A percentile compares a stretch with the other conserved stretches of the same genome.
Conservation (phyloP, 2,329 filamentous ascomycete species). For the Ophiostoma triangulosporum region DNA sequence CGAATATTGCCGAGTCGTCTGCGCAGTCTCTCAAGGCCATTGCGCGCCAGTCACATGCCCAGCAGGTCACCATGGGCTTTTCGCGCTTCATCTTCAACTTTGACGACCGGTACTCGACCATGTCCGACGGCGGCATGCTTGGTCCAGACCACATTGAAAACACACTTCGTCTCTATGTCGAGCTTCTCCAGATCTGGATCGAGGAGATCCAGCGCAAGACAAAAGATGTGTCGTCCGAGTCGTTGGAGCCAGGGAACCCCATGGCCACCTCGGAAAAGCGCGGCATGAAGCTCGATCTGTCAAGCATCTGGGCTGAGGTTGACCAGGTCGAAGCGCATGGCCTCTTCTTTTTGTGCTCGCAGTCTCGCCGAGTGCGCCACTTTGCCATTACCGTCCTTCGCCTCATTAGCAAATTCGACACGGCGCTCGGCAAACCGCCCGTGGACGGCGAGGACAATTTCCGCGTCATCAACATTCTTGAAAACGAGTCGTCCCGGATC, state of each 20-base stretch:
- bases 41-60: conserved; percentile 79
- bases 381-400: conserved; percentile 88
- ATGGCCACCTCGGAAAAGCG: conserved; percentile 45
- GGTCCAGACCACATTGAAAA: conserved; percentile 90
- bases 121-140: conserved; percentile 95
- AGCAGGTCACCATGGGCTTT: conserved; percentile 93
- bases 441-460: conserved; percentile 39
- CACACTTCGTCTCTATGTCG: conserved; percentile 82
- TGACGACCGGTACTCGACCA: conserved; percentile 91
- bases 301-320: conserved; percentile 80
- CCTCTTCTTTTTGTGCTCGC: conserved; percentile 92
- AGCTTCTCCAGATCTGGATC: conserved; percentile 92
- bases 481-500: conserved; percentile 75
- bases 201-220: conserved; percentile 86
- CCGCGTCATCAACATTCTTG: conserved; percentile 81
- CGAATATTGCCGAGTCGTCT: conserved; percentile 82
- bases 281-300: conserved; percentile 68
- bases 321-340: conserved; percentile 96
- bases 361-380: conserved; percentile 75
- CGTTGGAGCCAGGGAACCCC: conserved; percentile 39
- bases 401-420: conserved; percentile 87
- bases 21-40: conserved; percentile 91
- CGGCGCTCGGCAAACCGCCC: conserved; percentile 59
- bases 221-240: conserved; percentile 50
- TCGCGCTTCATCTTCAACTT: conserved; percentile 98